Conservation (phyloP, 139 green algal genomes). For the Monoraphidium neglectum region DNA sequence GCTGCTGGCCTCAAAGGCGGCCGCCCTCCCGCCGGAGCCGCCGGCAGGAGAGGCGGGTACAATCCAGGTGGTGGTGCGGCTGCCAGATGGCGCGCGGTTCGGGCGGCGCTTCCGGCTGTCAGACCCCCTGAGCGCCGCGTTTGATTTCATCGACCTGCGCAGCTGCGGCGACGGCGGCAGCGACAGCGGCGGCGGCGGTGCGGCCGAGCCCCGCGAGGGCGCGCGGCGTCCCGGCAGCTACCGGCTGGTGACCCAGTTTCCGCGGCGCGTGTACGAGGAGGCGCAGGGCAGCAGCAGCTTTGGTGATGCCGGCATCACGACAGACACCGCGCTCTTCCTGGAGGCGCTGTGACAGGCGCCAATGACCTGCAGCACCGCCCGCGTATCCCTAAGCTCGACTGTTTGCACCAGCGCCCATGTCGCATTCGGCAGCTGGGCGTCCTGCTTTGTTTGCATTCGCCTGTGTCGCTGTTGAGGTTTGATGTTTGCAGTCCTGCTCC, state of each 20-base stretch:
- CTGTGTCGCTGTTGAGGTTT: no score
- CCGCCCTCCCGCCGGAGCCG: conserved; percentile 59
- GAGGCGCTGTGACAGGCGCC: conserved; percentile 45
- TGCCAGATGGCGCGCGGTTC: conserved; percentile 65
- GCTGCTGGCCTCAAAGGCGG: conserved; percentile 24
- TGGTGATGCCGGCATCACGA: conserved; percentile 48
- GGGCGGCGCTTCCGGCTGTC: conserved; percentile 55
- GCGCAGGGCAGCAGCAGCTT: conserved; percentile 33
- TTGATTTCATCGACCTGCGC: conserved; percentile 80
- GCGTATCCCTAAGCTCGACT: no score
- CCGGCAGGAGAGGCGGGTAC: conserved; percentile 23
- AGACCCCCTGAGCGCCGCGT: conserved; percentile 56
- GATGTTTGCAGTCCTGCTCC: no score
- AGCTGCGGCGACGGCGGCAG: conserved; percentile 7
- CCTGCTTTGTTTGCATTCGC: no score
- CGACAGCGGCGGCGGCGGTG: not conserved
- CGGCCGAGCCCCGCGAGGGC: not conserved
- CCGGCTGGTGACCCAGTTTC: conserved; percentile 71
- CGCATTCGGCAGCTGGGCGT: no score
- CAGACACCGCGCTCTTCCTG: conserved; percentile 64
- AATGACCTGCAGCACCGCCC: no score
- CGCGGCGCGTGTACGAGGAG: conserved; percentile 44
- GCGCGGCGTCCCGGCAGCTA: conserved; percentile 61
- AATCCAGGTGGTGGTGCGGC: conserved; percentile 58
- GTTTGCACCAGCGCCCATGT: no score